Evolutionary conservation across 179 eudicot species (phyloP), one percentile per base, ranked within the genome.

Genomic region (Beta lomatogona): DNA sequence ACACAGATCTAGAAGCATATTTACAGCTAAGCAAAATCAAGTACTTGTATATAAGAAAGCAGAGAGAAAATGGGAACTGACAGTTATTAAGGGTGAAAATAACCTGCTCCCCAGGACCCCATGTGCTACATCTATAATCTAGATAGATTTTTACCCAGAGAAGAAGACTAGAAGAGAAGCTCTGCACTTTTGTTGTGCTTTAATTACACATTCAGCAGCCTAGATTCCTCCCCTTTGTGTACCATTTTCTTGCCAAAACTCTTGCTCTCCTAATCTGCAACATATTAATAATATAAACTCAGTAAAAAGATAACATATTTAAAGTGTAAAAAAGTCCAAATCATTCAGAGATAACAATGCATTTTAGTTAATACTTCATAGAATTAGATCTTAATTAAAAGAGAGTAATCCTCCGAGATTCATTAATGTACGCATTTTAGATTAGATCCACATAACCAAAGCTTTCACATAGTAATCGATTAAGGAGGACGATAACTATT

Each of bases 11-110:
- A 79, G 71, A 79, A 74, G 75, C 74, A 78, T 64, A 78, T 57
- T 64, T 78, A 77, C 83, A 82, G 82, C 84, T 77, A 82, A 79
- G 48, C 82, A 9, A 46, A 58, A 77, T 25, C 11, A 70, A 72
- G 50, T 45, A 16, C 15, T 44, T 19, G 15, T 61, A 45, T 70
- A 71, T 69, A 85, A 71, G 74, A 64, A 52, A 83, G 65, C 57
- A 21, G 75, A 21, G 79, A 80, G 76, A 82, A 66, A 82, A 71
- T 71, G 81, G 81, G 77, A 57, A 73, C 5, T 61, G 74, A 65
- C 77, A 82, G 58, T 66, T 61, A 45, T 21, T 36, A 76, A 82
- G 76, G 77, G 72, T 82, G 72, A 81, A 69, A 81, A 19, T 46
- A 64, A 73, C 50, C 50, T 55, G 25, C 48, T 67, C n/a, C 3